Percentiles rank a stretch among this genome's conserved stretches.
Conservation (phyloP, 352 stramenopile genomes). For the Pythium scleroteichum region DNA sequence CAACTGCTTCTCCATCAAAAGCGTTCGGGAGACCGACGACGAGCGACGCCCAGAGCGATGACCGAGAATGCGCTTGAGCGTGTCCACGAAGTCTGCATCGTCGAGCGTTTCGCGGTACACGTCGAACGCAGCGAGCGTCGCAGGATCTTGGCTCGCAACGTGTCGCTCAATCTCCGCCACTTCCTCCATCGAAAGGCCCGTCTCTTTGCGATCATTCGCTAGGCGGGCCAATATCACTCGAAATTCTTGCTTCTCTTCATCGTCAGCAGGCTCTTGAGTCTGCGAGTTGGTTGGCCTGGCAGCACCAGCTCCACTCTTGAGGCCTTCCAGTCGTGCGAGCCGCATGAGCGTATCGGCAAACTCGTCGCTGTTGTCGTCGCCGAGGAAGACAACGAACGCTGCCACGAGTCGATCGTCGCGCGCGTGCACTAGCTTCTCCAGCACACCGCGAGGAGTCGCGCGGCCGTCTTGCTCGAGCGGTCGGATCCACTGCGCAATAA, state of each 20-base stretch:
- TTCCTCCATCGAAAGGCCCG: constrained; percentile 32
- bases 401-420: constrained; percentile 70
- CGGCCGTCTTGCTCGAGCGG: constrained; percentile 41
- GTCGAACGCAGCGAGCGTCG: constrained; percentile 55
- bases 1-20: constrained; percentile 28
- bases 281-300: background rate
- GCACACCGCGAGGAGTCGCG: constrained; percentile 30
- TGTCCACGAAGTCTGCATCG: constrained; percentile 54
- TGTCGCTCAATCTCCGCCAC: constrained; percentile 32
- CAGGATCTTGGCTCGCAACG: constrained; percentile 36
- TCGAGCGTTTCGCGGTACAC: constrained; percentile 56
- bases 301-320: background rate
- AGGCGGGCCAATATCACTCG: constrained; percentile 22
- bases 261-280: constrained; percentile 25
- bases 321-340: constrained; percentile 40
- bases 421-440: constrained; percentile 45
- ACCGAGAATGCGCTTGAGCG: constrained; percentile 42
- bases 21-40: constrained; percentile 4
- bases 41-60: background rate
- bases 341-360: constrained; percentile 63
- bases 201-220: constrained; percentile 9
- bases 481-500: constrained; percentile 56
- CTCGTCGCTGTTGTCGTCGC: constrained; percentile 60
- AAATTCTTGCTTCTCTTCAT: constrained; percentile 31
- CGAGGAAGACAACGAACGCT: constrained; percentile 65